These are phyloP conservation scores for Diutina scorzettiae DNA, from an alignment of 1,139 yeast genomes.

Conservation along the genomic window DNA sequence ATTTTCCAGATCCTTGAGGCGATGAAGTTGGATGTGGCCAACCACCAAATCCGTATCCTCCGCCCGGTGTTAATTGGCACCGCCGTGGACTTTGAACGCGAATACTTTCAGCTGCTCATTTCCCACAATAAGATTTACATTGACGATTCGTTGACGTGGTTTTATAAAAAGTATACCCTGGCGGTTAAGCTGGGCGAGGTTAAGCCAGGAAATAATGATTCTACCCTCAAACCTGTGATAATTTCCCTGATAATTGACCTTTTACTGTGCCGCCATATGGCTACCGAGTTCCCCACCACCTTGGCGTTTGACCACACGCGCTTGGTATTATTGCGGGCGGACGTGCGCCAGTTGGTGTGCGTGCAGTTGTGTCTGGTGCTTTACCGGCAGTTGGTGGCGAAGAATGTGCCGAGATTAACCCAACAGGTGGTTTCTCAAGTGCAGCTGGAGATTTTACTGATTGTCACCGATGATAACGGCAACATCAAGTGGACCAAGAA, in stretches of 20 bases:
- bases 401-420: conserved; percentile 14
- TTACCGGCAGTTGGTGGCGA: conserved; percentile 45
- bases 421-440: conserved; percentile 22
- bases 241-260: conserved; percentile 45
- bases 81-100: conserved; percentile 86
- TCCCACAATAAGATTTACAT: conserved; percentile 56
- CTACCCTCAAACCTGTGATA: conserved; percentile 23
- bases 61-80: conserved; percentile 80
- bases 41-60: conserved; percentile 79
- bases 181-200: conserved; percentile 6
- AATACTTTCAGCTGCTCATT: conserved; percentile 66
- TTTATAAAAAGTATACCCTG: conserved; percentile 28
- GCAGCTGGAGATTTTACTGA: conserved; percentile 57
- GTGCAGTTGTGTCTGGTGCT: conserved; percentile 62
- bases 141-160: conserved; percentile 63
- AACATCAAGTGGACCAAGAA: conserved; percentile 87
- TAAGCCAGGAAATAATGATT: conserved; percentile 6
- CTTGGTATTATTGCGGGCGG: conserved; percentile 67
- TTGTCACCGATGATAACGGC: conserved; percentile 77
- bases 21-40: conserved; percentile 94
- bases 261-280: conserved; percentile 70
- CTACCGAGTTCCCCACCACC: conserved; percentile 72
- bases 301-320: conserved; percentile 83
- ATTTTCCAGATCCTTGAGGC: conserved; percentile 82
- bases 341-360: conserved; percentile 75